Conservation (phyloP, 306 rosid species). For the Gleditsia sinensis region DNA sequence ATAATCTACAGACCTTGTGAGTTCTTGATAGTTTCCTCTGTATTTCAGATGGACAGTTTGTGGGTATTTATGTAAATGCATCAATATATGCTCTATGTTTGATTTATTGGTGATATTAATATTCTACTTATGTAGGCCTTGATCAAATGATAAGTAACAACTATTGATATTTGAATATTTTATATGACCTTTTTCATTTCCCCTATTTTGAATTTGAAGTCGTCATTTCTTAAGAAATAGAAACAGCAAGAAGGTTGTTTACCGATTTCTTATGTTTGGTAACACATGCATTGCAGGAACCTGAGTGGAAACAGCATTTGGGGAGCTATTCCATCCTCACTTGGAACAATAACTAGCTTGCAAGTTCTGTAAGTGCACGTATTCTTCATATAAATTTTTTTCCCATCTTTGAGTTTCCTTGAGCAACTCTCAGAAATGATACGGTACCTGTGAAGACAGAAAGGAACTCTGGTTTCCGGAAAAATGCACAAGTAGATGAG, state of each 20-base stretch:
- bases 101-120: neutral
- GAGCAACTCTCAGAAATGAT: neutral
- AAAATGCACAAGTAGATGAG: too few relatives aligned
- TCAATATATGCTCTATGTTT: conserved; percentile 3
- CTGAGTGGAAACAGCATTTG: conserved; percentile 84
- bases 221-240: conserved; percentile 10
- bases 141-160: conserved; percentile 24
- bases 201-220: neutral
- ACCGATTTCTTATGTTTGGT: conserved; percentile 40
- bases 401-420: neutral
- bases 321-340: conserved; percentile 80
- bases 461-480: too few relatives aligned
- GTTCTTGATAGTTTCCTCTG: conserved; percentile 37
- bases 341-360: conserved; percentile 70
- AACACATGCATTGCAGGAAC: conserved; percentile 55
- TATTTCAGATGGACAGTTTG: conserved; percentile 10
- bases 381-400: conserved; percentile 19
- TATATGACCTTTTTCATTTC: neutral
- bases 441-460: neutral
- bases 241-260: neutral
- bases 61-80: conserved; percentile 18
- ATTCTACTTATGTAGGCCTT: neutral
- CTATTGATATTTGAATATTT: conserved; percentile 19
- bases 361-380: conserved; percentile 74
- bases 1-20: conserved; percentile 78